These are phyloP conservation scores for Aspergillus floridensis DNA, from an alignment of 2,329 filamentous ascomycete genomes.

Conservation along the genomic window DNA sequence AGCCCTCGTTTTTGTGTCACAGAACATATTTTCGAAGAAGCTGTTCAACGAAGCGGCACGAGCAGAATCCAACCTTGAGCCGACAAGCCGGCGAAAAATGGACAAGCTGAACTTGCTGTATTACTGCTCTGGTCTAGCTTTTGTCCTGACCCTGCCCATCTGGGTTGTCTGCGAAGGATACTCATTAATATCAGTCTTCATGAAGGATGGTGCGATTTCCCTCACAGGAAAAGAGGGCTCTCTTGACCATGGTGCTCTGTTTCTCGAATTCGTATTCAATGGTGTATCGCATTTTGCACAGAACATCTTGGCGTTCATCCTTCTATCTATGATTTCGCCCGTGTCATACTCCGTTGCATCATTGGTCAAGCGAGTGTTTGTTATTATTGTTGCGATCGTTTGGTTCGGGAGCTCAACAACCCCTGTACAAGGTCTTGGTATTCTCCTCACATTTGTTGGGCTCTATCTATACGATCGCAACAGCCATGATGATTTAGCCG, in stretches of 20 bases:
- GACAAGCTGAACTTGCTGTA: conserved; percentile 96
- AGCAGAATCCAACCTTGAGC: conserved; percentile 70
- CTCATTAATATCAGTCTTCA: conserved; percentile 70
- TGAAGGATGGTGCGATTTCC: conserved; percentile 75
- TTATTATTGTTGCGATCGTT: conserved; percentile 89
- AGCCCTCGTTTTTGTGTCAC: conserved; percentile 93
- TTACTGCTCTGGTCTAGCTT: conserved; percentile 93
- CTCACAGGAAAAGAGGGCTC: conserved; percentile 74
- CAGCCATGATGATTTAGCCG: conserved; percentile 81
- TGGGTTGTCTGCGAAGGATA: conserved; percentile 93
- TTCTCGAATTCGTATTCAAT: conserved; percentile 93
- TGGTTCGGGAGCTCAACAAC: conserved; percentile 96
- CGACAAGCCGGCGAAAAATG: conserved; percentile 67
- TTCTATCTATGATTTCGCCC: conserved; percentile 89
- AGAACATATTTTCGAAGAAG: conserved; percentile 98
- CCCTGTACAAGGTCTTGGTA: conserved; percentile 75
- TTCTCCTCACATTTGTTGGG: conserved; percentile 83
- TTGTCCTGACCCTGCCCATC: conserved; percentile 81
- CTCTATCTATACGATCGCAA: conserved; percentile 95
- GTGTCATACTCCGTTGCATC: conserved; percentile 97
- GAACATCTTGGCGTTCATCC: conserved; percentile 89
- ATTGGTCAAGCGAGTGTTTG: conserved; percentile 94
- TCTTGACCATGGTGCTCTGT: conserved; percentile 59
- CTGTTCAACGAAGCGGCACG: conserved; percentile 92
- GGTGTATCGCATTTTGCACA: conserved; percentile 95